A percentile compares a stretch with the other conserved stretches of the same genome.
These are phyloP conservation scores for Debaryomyces singareniensis DNA, from an alignment of 1,139 yeast genomes.

Conservation along the genomic window DNA sequence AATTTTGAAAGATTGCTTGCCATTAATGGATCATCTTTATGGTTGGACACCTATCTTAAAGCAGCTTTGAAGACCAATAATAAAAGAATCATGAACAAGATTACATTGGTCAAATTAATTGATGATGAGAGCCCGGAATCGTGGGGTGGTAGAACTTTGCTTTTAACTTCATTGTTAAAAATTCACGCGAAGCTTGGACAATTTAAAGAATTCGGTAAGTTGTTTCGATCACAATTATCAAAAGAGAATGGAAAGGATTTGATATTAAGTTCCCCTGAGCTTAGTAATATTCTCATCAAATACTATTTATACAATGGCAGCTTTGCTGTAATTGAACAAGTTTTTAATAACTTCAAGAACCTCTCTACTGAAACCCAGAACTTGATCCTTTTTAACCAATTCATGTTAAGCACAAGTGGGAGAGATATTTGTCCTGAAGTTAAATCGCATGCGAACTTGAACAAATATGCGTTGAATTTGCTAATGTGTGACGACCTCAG, in stretches of 20 bases:
- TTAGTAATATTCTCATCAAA: constrained; percentile 16
- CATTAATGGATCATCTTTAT: constrained; percentile 8
- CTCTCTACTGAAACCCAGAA: constrained; percentile 12
- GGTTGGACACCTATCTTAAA: constrained; percentile 16
- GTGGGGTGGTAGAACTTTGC: too few species aligned
- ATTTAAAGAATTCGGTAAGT: constrained; percentile 10
- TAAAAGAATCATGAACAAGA: constrained; percentile 4
- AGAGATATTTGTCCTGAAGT: not conserved
- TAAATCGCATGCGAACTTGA: constrained; percentile 1
- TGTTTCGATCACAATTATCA: constrained; percentile 11
- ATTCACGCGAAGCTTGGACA: constrained; percentile 11
- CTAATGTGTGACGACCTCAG: constrained; percentile 6
- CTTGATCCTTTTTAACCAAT: constrained; percentile 9
- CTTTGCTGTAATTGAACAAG: constrained; percentile 11
- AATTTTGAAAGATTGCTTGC: constrained; percentile 9
- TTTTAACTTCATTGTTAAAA: constrained; percentile 9
- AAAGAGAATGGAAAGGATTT: constrained; percentile 5
- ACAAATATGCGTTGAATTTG: constrained; percentile 6
- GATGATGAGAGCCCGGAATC: too few species aligned
- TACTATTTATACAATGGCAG: constrained; percentile 16
- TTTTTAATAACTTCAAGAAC: constrained; percentile 10
- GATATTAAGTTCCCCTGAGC: constrained; percentile 10
- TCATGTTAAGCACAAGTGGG: constrained; percentile 13
- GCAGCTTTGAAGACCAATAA: constrained; percentile 5
- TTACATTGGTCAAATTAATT: too few species aligned